Conservation (phyloP, 208 protist genomes). For the Blechomonas ayalai region DNA sequence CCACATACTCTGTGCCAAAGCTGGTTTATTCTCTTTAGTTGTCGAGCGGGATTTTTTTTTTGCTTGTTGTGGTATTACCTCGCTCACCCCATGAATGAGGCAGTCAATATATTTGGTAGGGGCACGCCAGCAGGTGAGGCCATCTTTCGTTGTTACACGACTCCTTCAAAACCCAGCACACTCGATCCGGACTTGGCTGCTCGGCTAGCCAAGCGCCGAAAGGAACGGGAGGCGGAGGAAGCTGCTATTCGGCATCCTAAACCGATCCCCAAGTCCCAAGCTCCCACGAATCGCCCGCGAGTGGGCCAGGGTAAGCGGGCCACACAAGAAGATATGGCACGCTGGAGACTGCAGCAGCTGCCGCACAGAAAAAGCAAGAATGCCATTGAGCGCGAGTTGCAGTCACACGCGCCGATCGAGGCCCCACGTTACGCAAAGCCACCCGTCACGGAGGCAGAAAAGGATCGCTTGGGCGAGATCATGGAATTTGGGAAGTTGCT, state of each 20-base stretch:
- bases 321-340: conserved; percentile 46
- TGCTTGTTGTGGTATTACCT: background rate
- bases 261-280: conserved; percentile 75
- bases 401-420: conserved; percentile 6
- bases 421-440: conserved; percentile 30
- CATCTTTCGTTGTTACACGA: conserved; percentile 81
- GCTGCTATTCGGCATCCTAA: conserved; percentile 50
- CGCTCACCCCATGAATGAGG: conserved; percentile 25
- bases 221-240: conserved; percentile 61
- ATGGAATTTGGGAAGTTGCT: conserved; percentile 76
- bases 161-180: conserved; percentile 67
- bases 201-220: conserved; percentile 32
- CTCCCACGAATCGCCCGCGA: conserved; percentile 53
- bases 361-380: conserved; percentile 48
- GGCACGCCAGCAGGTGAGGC: conserved; percentile 81
- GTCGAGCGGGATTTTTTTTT: background rate
- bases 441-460: conserved; percentile 63
- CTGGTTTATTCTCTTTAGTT: conserved; percentile 1
- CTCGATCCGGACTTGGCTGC: conserved; percentile 69
- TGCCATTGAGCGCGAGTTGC: conserved; percentile 46
- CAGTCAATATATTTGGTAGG: conserved; percentile 68
- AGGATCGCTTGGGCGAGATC: conserved; percentile 72
- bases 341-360: conserved; percentile 56
- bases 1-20: too few relatives aligned
- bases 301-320: conserved; percentile 32